Evolutionary conservation across 352 stramenopile species (phyloP).

Genomic region (Phytophthora brassicae): DNA sequence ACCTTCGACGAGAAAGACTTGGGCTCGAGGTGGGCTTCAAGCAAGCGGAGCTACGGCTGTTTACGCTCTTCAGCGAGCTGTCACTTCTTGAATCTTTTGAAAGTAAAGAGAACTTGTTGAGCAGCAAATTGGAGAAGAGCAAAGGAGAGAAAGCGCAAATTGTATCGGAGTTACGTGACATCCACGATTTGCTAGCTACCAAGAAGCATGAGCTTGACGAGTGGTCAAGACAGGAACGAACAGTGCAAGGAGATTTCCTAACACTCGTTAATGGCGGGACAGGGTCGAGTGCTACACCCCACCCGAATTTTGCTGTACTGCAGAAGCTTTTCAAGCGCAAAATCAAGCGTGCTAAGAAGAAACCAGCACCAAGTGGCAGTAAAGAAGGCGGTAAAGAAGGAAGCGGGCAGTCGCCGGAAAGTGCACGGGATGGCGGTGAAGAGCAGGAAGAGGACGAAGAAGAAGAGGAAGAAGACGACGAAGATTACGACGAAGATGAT

Average conservation of each 20-base stretch:
- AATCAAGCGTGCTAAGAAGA: slow-evolving; percentile 91
- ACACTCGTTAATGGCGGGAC: slow-evolving; percentile 66
- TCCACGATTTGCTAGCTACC: slow-evolving; percentile 64
- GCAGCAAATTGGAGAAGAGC: slow-evolving; percentile 84
- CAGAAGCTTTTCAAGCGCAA: slow-evolving; percentile 93
- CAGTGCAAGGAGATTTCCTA: slow-evolving; percentile 73
- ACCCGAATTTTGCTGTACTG: slow-evolving; percentile 69
- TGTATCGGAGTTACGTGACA: slow-evolving; percentile 72
- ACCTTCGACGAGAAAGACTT: slow-evolving; percentile 87
- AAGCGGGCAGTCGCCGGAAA: slow-evolving; percentile 26
- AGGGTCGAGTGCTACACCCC: slow-evolving; percentile 35
- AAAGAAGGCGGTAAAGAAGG: slow-evolving; percentile 44
- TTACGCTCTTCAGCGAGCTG: slow-evolving; percentile 87
- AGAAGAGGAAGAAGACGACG: slow-evolving; percentile 66
- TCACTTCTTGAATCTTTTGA: slow-evolving; percentile 91
- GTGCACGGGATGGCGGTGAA: slow-evolving; percentile 57
- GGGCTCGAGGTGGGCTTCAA: slow-evolving; percentile 88
- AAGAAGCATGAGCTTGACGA: slow-evolving; percentile 87
- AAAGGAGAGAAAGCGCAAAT: slow-evolving; percentile 87
- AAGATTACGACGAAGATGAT: slow-evolving; percentile 89
- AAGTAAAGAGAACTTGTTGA: slow-evolving; percentile 87
- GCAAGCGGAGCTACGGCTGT: slow-evolving; percentile 84
- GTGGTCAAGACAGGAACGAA: slow-evolving; percentile 61
- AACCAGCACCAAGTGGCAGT: slow-evolving; percentile 12
- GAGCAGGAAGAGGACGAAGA: slow-evolving; percentile 78